Percentiles rank a stretch among this genome's conserved stretches.
These are phyloP conservation scores for Acanthamoeba culbertsoni DNA, from an alignment of 208 protist species.

Conservation along the genomic window DNA sequence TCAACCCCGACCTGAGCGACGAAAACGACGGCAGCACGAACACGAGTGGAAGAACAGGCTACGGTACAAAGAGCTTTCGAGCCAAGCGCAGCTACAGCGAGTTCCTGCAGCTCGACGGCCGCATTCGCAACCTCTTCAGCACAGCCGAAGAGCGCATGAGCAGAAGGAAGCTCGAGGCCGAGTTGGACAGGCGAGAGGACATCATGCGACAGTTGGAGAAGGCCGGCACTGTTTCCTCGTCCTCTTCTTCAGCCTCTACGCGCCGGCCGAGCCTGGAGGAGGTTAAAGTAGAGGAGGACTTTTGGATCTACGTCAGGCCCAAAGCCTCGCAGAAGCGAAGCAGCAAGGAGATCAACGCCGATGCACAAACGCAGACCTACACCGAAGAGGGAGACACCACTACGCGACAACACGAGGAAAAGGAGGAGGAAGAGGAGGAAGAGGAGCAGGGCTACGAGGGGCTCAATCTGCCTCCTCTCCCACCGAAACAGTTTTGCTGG, in stretches of 20 bases:
- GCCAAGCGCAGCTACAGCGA: constrained; percentile 11
- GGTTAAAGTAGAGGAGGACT: not conserved
- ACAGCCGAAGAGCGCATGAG: not conserved
- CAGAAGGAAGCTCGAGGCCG: not conserved
- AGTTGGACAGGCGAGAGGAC: not conserved
- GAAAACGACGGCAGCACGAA: not conserved
- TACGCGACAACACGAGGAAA: not conserved
- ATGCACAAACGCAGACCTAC: not conserved
- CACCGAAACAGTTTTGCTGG: not conserved
- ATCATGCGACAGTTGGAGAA: not conserved
- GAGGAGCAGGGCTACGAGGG: not conserved
- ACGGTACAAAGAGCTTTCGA: not conserved
- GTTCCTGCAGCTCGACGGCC: not conserved
- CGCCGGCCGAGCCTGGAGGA: not conserved
- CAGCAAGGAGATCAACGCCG: not conserved
- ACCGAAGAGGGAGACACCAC: not conserved
- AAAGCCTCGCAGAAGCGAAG: not conserved
- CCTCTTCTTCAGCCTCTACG: not conserved
- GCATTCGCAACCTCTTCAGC: not conserved
- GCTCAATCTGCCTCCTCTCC: not conserved
- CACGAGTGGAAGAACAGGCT: not conserved
- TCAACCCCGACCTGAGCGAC: not conserved
- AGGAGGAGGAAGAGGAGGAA: not conserved
- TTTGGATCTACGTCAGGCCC: not conserved
- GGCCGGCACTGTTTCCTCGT: not conserved